Percentiles rank a stretch among this genome's conserved stretches.
Conservation (phyloP, 2,329 filamentous ascomycete genomes). For the Zopfia rhizophila region DNA sequence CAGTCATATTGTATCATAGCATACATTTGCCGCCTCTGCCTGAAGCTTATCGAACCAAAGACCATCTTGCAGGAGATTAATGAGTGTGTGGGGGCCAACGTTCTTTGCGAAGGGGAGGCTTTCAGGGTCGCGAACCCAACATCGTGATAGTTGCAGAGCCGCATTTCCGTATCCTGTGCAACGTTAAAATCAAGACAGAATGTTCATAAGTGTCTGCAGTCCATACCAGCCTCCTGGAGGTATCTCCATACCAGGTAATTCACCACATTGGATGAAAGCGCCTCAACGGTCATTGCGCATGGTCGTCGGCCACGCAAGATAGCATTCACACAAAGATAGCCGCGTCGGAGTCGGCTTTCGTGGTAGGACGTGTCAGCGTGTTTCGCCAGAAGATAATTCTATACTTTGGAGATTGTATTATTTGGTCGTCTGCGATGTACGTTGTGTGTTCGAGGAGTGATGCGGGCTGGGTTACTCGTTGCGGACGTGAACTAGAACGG, state of each 20-base stretch:
- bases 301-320: conserved; percentile 32
- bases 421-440: too few species aligned
- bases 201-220: neutral
- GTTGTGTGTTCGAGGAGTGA: too few species aligned
- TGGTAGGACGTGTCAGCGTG: too few species aligned
- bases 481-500: too few species aligned
- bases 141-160: conserved; percentile 68
- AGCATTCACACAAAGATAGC: too few species aligned
- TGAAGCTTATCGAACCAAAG: conserved; percentile 60
- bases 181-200: conserved; percentile 14
- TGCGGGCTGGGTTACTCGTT: too few species aligned
- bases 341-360: conserved; percentile 77
- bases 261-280: conserved; percentile 69
- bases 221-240: conserved; percentile 50
- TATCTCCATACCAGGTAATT: conserved; percentile 77
- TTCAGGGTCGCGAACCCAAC: conserved; percentile 72
- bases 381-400: too few species aligned
- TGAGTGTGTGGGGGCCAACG: conserved; percentile 68
- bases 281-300: conserved; percentile 56
- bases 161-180: conserved; percentile 66
- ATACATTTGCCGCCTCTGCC: conserved; percentile 47
- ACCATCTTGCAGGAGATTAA: conserved; percentile 72
- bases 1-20: conserved; percentile 11
- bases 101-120: conserved; percentile 68
- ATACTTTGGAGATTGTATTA: too few species aligned